These are phyloP conservation scores for Actinomortierella wolfii DNA, from an alignment of 371 early-diverging fungal species.

Conservation along the genomic window DNA sequence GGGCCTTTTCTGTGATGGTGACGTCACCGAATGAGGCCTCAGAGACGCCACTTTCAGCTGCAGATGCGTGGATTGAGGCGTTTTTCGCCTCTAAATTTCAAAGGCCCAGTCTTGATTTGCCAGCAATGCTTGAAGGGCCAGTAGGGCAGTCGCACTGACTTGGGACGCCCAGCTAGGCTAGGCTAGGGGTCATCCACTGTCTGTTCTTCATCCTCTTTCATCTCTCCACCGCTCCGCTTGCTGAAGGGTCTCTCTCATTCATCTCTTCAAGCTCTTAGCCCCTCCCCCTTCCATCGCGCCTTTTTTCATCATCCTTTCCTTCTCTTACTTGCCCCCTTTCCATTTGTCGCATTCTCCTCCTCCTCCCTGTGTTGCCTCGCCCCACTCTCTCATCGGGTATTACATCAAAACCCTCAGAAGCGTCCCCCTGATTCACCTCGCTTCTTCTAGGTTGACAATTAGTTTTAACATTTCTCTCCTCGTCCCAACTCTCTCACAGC, in stretches of 20 bases:
- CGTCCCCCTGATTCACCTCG: slow-evolving; percentile 19
- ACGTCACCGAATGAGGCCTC: no score
- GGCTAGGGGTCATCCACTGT: no score
- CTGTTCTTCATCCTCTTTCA: no score
- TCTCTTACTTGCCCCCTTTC: slow-evolving; percentile 1
- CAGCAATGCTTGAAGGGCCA: no score
- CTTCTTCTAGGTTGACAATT: slow-evolving; percentile 9
- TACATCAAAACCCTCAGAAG: slow-evolving; percentile 2
- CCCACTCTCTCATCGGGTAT: background rate
- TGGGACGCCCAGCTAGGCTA: no score
- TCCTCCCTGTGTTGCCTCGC: slow-evolving; percentile 3
- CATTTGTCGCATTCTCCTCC: background rate
- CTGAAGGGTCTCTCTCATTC: background rate
- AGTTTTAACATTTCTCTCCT: slow-evolving; percentile 6
- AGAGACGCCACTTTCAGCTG: no score
- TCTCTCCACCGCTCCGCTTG: background rate
- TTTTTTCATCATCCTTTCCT: background rate
- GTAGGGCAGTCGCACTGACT: no score
- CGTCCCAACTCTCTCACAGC: background rate
- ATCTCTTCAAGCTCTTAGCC: background rate
- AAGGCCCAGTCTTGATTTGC: no score
- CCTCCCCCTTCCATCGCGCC: background rate
- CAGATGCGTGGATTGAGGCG: no score
- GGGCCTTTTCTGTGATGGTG: no score
- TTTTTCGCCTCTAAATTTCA: no score